Conservation (phyloP, 2,329 filamentous ascomycete genomes). For the Fusarium bactridioides region DNA sequence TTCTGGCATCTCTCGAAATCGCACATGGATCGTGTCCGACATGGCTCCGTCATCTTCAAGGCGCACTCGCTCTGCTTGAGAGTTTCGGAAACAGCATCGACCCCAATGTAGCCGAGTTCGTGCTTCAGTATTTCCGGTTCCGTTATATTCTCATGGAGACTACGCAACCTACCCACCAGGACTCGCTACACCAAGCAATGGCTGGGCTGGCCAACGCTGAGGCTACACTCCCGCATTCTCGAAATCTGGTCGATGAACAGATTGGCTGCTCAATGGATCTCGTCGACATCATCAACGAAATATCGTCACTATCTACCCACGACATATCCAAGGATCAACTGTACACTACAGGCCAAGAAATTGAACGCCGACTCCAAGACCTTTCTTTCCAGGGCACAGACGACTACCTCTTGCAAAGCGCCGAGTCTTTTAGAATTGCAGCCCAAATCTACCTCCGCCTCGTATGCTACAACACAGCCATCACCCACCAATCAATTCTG, state of each 20-base stretch:
- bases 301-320: conserved; percentile 23
- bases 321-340: conserved; percentile 10
- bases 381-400: neutral
- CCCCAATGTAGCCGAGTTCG: conserved; percentile 30
- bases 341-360: conserved; percentile 11
- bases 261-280: conserved; percentile 40
- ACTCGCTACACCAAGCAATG: conserved; percentile 18
- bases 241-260: conserved; percentile 31
- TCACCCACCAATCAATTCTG: conserved; percentile 23
- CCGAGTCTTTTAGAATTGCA: conserved; percentile 34
- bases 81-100: conserved; percentile 25
- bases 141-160: conserved; percentile 38
- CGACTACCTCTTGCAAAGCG: conserved; percentile 30
- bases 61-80: conserved; percentile 36
- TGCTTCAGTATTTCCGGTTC: conserved; percentile 36
- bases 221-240: conserved; percentile 13
- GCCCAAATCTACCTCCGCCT: conserved; percentile 36
- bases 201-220: conserved; percentile 18
- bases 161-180: conserved; percentile 21
- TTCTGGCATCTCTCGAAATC: conserved; percentile 36
- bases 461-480: conserved; percentile 31
- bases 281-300: conserved; percentile 37
- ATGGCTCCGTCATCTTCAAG: conserved; percentile 36
- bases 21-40: conserved; percentile 32
- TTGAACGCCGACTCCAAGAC: conserved; percentile 16